Conservation (phyloP, 139 green algal species). For the Zygnema circumcarinatum region DNA sequence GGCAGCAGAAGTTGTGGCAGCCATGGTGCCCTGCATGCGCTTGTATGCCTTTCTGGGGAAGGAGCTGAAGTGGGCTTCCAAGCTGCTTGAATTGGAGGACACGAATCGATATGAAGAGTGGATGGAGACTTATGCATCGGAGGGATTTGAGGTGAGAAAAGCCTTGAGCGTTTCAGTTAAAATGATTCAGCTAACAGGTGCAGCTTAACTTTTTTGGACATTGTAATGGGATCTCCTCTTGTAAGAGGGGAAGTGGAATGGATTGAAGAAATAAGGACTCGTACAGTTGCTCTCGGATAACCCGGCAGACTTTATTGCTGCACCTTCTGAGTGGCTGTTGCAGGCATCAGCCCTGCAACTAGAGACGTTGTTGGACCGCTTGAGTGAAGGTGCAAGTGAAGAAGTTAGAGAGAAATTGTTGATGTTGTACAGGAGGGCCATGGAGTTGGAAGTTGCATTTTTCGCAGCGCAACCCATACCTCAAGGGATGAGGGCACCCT, state of each 20-base stretch:
- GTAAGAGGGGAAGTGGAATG: no score
- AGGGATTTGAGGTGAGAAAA: constrained; percentile 31
- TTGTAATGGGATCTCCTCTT: no score
- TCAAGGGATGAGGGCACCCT: neutral
- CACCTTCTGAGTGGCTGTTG: no score
- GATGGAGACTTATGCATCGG: constrained; percentile 40
- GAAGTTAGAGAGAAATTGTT: neutral
- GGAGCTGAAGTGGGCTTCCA: neutral
- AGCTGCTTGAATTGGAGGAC: neutral
- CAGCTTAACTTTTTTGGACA: no score
- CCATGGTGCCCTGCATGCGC: constrained; percentile 37
- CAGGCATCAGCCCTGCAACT: constrained; percentile 25
- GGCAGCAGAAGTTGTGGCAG: constrained; percentile 1
- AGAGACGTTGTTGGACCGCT: constrained; percentile 5
- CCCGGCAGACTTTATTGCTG: no score
- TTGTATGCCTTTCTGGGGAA: constrained; percentile 37
- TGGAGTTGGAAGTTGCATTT: constrained; percentile 29
- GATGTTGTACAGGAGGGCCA: constrained; percentile 21
- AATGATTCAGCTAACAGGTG: neutral
- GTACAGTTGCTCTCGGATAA: no score
- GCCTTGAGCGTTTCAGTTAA: neutral
- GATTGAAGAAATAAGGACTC: no score
- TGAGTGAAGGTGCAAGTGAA: neutral
- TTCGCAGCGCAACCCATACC: constrained; percentile 20
- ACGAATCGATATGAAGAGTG: constrained; percentile 17